Evolutionary conservation across 2,329 filamentous ascomycete genomes (phyloP).

Genomic region (Aureobasidium sp.): DNA sequence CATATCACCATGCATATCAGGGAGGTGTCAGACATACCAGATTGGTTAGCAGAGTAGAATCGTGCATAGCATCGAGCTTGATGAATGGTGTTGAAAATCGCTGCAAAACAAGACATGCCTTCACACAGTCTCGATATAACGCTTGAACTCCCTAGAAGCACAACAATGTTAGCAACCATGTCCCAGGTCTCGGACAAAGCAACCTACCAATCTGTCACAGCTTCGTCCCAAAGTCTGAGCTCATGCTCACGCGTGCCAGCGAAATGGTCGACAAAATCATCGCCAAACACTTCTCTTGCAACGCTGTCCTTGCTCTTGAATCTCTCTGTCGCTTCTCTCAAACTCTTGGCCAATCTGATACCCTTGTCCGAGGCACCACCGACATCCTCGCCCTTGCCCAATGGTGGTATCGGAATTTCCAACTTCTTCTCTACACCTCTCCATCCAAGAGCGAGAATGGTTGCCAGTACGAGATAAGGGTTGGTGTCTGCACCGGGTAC

Average conservation of each 20-base stretch:
- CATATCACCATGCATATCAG: background rate
- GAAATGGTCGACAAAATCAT: conserved; percentile 94
- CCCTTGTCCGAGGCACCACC: conserved; percentile 66
- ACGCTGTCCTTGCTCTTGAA: conserved; percentile 76
- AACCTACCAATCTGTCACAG: conserved; percentile 90
- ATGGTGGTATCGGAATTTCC: conserved; percentile 70
- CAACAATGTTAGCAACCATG: conserved; percentile 5
- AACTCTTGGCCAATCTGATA: conserved; percentile 69
- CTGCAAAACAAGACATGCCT: background rate
- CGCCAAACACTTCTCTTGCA: conserved; percentile 87
- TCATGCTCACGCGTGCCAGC: conserved; percentile 90
- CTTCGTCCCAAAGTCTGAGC: conserved; percentile 84
- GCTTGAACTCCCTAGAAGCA: conserved; percentile 30
- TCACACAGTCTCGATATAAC: conserved; percentile 35
- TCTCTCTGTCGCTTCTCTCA: conserved; percentile 74
- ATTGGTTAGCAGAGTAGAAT: background rate
- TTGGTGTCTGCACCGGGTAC: conserved; percentile 94
- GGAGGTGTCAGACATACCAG: conserved; percentile 1
- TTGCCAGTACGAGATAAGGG: conserved; percentile 76
- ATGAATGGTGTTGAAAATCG: background rate
- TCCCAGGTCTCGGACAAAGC: background rate
- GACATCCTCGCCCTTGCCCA: conserved; percentile 78
- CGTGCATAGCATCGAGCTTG: background rate
- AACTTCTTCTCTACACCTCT: conserved; percentile 89
- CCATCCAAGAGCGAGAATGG: conserved; percentile 83